Conservation (phyloP, 2,329 filamentous ascomycete genomes). For the Pseudopyricularia javanii region DNA sequence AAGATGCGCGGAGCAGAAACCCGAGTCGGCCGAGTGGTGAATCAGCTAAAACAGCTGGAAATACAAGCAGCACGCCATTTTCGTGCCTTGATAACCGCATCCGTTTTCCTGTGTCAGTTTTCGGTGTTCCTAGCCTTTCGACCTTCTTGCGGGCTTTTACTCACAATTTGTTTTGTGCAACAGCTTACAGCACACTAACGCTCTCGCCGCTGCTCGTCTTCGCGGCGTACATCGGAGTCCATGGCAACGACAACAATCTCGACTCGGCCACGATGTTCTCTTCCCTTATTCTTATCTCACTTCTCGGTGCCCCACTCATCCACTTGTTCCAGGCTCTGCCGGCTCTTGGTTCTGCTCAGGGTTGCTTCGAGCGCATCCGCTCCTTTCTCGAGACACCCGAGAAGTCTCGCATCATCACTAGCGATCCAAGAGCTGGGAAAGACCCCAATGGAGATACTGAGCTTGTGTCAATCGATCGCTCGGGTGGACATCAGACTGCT, state of each 20-base stretch:
- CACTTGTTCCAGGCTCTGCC: conserved; percentile 20
- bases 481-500: not conserved
- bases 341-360: conserved; percentile 15
- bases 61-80: not conserved
- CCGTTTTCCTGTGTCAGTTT: not conserved
- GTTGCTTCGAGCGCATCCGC: conserved; percentile 22
- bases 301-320: conserved; percentile 19
- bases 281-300: conserved; percentile 18
- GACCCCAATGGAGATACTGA: not conserved
- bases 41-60: not conserved
- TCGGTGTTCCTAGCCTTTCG: not conserved
- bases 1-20: conserved; percentile 23
- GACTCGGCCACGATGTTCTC: conserved; percentile 16
- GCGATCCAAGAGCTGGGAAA: not conserved
- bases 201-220: conserved; percentile 23
- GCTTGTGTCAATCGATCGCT: not conserved
- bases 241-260: conserved; percentile 6
- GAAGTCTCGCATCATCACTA: not conserved
- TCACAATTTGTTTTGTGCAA: not conserved
- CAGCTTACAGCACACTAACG: conserved; percentile 20
- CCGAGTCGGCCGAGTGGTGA: not conserved
- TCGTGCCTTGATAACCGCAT: not conserved
- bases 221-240: conserved; percentile 6
- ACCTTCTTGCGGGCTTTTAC: conserved; percentile 17
- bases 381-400: conserved; percentile 17